phyloP scores from a whole-genome alignment of 352 stramenopile genomes.

The Phytophthora sansomeana region DNA sequence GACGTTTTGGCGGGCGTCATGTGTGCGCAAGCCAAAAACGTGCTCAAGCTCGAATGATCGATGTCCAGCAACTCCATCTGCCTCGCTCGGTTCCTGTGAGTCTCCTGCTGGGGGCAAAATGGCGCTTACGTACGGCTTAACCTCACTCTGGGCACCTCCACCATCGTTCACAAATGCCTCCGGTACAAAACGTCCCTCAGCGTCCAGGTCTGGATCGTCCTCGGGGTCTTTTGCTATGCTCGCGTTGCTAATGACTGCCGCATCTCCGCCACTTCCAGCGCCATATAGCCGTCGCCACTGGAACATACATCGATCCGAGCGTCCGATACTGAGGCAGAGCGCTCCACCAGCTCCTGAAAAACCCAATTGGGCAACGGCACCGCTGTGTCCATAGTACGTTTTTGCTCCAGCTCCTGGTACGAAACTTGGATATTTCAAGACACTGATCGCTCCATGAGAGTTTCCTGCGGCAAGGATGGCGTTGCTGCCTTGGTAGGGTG shows the following conservation, averaged over 20 bases:
- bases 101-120: constrained; percentile 62
- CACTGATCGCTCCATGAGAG: constrained; percentile 57
- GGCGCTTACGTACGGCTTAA: constrained; percentile 74
- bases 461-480: constrained; percentile 59
- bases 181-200: constrained; percentile 62
- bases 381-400: constrained; percentile 65
- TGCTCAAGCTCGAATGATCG: constrained; percentile 68
- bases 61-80: constrained; percentile 45
- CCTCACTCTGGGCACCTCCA: constrained; percentile 40
- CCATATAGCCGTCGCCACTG: constrained; percentile 70
- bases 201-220: constrained; percentile 58
- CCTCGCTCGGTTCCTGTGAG: constrained; percentile 41
- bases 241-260: constrained; percentile 16
- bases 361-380: constrained; percentile 50
- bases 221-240: constrained; percentile 60
- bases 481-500: constrained; percentile 24
- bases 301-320: constrained; percentile 66
- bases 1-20: constrained; percentile 69
- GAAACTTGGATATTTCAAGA: constrained; percentile 73
- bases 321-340: constrained; percentile 68
- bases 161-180: constrained; percentile 68
- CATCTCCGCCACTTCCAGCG: constrained; percentile 17
- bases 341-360: constrained; percentile 53
- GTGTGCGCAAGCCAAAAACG: constrained; percentile 63
- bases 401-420: constrained; percentile 64